Evolutionary conservation across 805 yeast genomes (phyloP).

Genomic region (Barnettozyma pratensis): DNA sequence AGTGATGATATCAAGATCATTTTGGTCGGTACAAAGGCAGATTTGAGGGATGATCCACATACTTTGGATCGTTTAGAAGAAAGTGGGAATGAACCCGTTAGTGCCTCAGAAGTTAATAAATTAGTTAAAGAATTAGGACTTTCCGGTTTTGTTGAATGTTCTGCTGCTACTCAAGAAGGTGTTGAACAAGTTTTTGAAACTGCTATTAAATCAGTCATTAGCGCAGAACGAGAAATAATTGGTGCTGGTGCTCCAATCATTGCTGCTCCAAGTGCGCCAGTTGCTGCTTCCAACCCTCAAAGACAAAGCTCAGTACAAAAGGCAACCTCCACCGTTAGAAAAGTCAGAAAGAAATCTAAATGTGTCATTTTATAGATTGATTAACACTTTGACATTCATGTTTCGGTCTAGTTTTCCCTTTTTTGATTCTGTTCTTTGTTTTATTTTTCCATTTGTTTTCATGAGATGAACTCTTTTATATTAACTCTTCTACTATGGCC

Average conservation of each 20-base stretch:
- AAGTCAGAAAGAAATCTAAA: slow-evolving; percentile 41
- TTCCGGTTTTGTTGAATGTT: slow-evolving; percentile 75
- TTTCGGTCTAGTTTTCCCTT: not conserved
- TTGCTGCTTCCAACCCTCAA: not conserved
- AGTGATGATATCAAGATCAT: slow-evolving; percentile 64
- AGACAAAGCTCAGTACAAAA: not conserved
- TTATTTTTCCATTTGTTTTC: not conserved
- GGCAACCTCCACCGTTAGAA: slow-evolving; percentile 13
- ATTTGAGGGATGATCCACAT: slow-evolving; percentile 76
- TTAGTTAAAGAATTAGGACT: slow-evolving; percentile 71
- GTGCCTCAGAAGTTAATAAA: slow-evolving; percentile 54
- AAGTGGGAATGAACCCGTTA: slow-evolving; percentile 56
- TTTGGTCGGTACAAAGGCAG: slow-evolving; percentile 85
- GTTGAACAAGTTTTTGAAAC: slow-evolving; percentile 80
- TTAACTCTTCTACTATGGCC: too few relatives aligned
- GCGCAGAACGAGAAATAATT: slow-evolving; percentile 14
- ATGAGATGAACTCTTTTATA: too few relatives aligned
- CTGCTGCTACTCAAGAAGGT: slow-evolving; percentile 85
- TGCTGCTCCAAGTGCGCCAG: slow-evolving; percentile 1
- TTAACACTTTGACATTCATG: not conserved
- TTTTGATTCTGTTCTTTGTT: not conserved
- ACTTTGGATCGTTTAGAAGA: slow-evolving; percentile 60
- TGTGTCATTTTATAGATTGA: slow-evolving; percentile 38
- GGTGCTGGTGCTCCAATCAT: slow-evolving; percentile 4
- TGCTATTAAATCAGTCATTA: slow-evolving; percentile 66